phyloP scores from a whole-genome alignment of 805 yeast species.

The Saturnispora kantuleensis region DNA sequence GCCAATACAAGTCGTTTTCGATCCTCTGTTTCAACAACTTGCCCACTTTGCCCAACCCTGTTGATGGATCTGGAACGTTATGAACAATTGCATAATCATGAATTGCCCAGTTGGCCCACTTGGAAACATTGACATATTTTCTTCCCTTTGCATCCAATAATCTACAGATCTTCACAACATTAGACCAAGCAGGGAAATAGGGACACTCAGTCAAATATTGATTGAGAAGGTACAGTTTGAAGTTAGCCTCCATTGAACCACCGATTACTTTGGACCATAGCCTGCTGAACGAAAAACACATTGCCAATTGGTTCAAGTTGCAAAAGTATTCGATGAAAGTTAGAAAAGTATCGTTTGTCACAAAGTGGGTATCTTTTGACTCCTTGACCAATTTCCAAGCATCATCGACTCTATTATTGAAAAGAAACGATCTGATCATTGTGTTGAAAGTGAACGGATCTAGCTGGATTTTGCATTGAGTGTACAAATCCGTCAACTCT shows the following conservation, averaged over 20 bases:
- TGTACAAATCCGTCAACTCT: conserved; percentile 12
- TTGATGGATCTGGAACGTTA: conserved; percentile 14
- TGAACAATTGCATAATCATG: conserved; percentile 18
- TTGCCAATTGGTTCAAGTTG: conserved; percentile 15
- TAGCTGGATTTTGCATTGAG: conserved; percentile 9
- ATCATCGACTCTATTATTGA: conserved; percentile 10
- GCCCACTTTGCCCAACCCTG: conserved; percentile 10
- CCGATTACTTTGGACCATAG: conserved; percentile 14
- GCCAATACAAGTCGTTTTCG: conserved; percentile 16
- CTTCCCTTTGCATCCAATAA: conserved; percentile 6
- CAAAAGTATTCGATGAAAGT: conserved; percentile 17
- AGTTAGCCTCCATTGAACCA: conserved; percentile 7
- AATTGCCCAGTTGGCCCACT: conserved; percentile 9
- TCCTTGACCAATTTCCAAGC: conserved; percentile 15
- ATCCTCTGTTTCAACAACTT: conserved; percentile 10
- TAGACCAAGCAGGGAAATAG: conserved; percentile 22
- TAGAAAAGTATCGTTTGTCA: conserved; percentile 16
- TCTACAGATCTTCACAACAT: conserved; percentile 13
- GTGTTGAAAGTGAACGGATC: conserved; percentile 17
- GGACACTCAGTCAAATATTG: conserved; percentile 13
- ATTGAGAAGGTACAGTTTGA: conserved; percentile 16
- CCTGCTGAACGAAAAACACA: conserved; percentile 19
- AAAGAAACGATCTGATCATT: conserved; percentile 15
- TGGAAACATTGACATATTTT: conserved; percentile 5
- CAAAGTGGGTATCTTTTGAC: conserved; percentile 4